phyloP scores from a whole-genome alignment of 2,329 filamentous ascomycete species.

The Colletotrichum musicola region DNA sequence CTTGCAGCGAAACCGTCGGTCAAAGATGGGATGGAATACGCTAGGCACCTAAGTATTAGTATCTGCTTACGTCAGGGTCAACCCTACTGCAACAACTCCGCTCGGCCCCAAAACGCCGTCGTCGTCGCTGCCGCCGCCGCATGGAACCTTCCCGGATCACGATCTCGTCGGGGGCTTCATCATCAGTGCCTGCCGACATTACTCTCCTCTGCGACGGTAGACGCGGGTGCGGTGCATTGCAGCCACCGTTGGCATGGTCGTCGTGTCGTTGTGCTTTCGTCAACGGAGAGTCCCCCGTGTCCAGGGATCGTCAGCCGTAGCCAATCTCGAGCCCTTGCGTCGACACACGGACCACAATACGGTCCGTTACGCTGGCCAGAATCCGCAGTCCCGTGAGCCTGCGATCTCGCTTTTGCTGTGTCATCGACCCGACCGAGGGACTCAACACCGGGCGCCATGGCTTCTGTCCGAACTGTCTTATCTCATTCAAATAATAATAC shows the following conservation, averaged over 20 bases:
- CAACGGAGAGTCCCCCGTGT: slow-evolving; percentile 4
- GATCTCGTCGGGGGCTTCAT: no score
- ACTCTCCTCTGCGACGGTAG: neutral
- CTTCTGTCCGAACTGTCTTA: neutral
- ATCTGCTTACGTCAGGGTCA: no score
- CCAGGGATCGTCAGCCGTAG: neutral
- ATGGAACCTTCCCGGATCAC: no score
- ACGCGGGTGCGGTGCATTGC: neutral
- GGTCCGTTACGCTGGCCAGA: neutral
- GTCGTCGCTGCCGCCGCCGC: no score
- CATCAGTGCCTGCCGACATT: no score
- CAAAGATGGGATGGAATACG: no score
- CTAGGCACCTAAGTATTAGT: no score
- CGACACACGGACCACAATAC: slow-evolving; percentile 7
- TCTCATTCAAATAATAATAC: slow-evolving; percentile 11
- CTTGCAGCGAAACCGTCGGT: no score
- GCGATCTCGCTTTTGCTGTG: slow-evolving; percentile 52
- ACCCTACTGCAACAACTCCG: no score
- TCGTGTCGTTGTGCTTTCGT: slow-evolving; percentile 18
- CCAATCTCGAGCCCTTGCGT: slow-evolving; percentile 1
- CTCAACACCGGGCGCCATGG: neutral
- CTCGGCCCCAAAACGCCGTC: no score
- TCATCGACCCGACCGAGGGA: slow-evolving; percentile 45
- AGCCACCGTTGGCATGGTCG: neutral
- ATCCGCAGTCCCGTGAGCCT: slow-evolving; percentile 40